Evolutionary conservation across 2,329 filamentous ascomycete genomes (phyloP), one percentile per base, ranked within the genome.

Genomic region (Botrytis porri): DNA sequence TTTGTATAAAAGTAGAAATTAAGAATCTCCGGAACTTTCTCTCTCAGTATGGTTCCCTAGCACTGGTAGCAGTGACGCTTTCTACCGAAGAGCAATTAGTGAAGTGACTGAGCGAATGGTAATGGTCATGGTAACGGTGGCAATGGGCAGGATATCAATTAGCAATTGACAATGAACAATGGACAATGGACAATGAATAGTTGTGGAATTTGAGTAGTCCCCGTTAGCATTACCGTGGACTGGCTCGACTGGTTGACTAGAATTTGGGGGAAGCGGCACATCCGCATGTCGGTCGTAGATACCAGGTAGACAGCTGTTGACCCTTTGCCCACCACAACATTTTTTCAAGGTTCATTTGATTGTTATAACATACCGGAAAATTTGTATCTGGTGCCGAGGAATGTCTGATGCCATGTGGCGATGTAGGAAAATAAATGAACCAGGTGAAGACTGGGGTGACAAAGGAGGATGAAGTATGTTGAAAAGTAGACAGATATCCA

Each of bases 331-430:
- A 39, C 25, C 25, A 37, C 35, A 41, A 16, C 35, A 16, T 10
- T 62, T 62, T 41, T 29, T 41, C 60, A 41, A 41, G 35, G 25
- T 43, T 54, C 51, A 54, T 54, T 29, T 43, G 62, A 8, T 22
- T 45, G 41, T 25, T 35, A 45, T 45, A 57, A 57, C 57, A n/a
- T 32, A 39, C 20, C 69, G 70, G 61, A 66, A 71, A 59, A 66
- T 59, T 66, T 59, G 25, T 1, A 57, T 41, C 35, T 45, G 12
- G 14, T 22, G 35, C 20, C 35, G 61, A 45, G 16, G 8, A 39
- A 48, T 18, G 35, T 48, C 16, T 59, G 37, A 20, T 45, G 61
- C 61, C 39, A 59, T 66, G 22, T 48, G 37, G 48, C 45, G 14
- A 54, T 41, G 32, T 16, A 20, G 22, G 37, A 71, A 29, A 43